Evolutionary conservation across 2,329 filamentous ascomycete genomes (phyloP).

Genomic region (Arthroderma uncinatum): DNA sequence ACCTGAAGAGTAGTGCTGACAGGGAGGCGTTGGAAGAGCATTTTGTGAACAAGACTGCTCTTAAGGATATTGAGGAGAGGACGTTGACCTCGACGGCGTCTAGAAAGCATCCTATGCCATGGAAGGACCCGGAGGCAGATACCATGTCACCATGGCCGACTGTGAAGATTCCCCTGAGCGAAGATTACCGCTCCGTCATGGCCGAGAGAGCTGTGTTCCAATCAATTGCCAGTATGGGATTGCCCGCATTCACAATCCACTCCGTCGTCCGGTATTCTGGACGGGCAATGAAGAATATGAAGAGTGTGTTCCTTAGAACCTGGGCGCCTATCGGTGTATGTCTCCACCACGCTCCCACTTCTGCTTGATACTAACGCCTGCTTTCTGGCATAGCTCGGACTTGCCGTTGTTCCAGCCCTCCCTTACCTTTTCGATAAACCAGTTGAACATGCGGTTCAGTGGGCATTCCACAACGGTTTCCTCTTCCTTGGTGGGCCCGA

Average conservation of each 20-base stretch:
- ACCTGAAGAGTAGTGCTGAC: constrained; percentile 6
- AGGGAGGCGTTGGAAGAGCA: constrained; percentile 8
- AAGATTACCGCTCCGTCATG: constrained; percentile 88
- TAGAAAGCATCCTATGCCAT: constrained; percentile 18
- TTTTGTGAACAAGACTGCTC: not conserved
- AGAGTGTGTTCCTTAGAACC: constrained; percentile 64
- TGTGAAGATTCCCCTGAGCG: constrained; percentile 55
- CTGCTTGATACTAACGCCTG: not conserved
- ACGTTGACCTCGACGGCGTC: constrained; percentile 8
- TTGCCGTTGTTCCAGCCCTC: constrained; percentile 68
- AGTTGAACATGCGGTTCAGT: constrained; percentile 84
- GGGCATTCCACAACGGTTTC: constrained; percentile 75
- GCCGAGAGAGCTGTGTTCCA: constrained; percentile 85
- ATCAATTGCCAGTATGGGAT: constrained; percentile 78
- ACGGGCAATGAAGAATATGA: constrained; percentile 67
- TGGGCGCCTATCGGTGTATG: constrained; percentile 87
- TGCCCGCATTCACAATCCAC: constrained; percentile 90
- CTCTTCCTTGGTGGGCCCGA: constrained; percentile 56
- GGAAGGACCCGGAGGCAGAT: constrained; percentile 22
- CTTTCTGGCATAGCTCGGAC: constrained; percentile 41
- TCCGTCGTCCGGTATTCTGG: constrained; percentile 85
- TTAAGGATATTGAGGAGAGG: not conserved
- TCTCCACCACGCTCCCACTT: constrained; percentile 12
- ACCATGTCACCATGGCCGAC: constrained; percentile 30
- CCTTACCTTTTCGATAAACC: constrained; percentile 82